Conservation (phyloP, 345 rosid genomes). For the Cardamine occulta region DNA sequence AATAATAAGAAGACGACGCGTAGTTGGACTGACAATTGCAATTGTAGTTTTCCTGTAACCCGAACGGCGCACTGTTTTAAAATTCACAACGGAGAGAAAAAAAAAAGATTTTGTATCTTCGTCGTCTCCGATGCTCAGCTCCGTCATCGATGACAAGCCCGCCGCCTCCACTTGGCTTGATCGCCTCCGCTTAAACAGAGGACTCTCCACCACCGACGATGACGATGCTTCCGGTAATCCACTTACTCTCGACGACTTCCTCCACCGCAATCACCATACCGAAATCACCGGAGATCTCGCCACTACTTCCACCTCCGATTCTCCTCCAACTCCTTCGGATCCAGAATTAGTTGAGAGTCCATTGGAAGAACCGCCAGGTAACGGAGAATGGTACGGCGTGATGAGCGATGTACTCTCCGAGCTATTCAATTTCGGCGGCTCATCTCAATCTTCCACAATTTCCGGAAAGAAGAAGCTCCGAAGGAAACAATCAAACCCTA, state of each 20-base stretch:
- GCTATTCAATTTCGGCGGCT: conserved; percentile 66
- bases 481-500: conserved; percentile 89
- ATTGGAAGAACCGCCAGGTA: conserved; percentile 20
- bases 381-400: conserved; percentile 58
- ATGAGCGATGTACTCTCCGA: conserved; percentile 78
- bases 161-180: conserved; percentile 73
- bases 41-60: conserved; percentile 25
- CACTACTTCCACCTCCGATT: conserved; percentile 41
- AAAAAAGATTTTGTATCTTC: background rate
- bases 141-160: conserved; percentile 60
- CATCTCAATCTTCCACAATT: conserved; percentile 32
- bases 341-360: conserved; percentile 34
- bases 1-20: conserved; percentile 24
- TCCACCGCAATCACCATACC: conserved; percentile 43
- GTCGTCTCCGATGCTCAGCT: conserved; percentile 65
- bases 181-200: conserved; percentile 84
- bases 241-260: conserved; percentile 63
- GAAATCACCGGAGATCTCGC: conserved; percentile 28
- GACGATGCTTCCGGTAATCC: conserved; percentile 52
- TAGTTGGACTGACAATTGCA: conserved; percentile 1
- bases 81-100: background rate
- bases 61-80: conserved; percentile 44
- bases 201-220: conserved; percentile 59
- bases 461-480: conserved; percentile 55
- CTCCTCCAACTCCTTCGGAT: conserved; percentile 53